These are phyloP conservation scores for Castanopsis chinensis DNA, from an alignment of 306 rosid species.

Conservation along the genomic window DNA sequence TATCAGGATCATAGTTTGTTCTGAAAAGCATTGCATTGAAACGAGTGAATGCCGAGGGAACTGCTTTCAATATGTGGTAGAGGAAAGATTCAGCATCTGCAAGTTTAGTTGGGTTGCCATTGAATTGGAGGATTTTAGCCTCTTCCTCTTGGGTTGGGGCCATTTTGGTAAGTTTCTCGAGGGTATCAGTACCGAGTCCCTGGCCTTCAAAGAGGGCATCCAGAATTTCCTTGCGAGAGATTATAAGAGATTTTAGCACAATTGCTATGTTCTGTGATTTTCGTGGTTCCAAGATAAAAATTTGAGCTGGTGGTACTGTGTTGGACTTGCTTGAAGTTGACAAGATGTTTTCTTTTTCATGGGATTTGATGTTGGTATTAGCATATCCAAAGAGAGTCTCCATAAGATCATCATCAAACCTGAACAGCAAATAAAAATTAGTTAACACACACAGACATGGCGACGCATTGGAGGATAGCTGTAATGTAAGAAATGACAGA, in stretches of 20 bases:
- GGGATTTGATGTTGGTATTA: conserved; percentile 23
- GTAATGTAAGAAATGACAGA: not conserved
- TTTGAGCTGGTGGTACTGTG: conserved; percentile 42
- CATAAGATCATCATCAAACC: conserved; percentile 81
- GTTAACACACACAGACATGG: not conserved
- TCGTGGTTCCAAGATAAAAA: conserved; percentile 65
- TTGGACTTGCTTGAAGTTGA: conserved; percentile 34
- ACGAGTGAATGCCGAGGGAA: conserved; percentile 68
- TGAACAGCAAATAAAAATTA: conserved; percentile 16
- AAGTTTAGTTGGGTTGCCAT: conserved; percentile 56
- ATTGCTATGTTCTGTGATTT: conserved; percentile 81
- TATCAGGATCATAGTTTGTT: conserved; percentile 54
- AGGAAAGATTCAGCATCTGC: conserved; percentile 83
- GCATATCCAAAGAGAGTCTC: conserved; percentile 75
- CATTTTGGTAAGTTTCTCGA: conserved; percentile 75
- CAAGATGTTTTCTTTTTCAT: conserved; percentile 31
- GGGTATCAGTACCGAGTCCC: conserved; percentile 62
- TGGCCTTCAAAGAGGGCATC: conserved; percentile 68
- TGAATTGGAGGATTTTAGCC: conserved; percentile 55
- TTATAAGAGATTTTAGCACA: conserved; percentile 57
- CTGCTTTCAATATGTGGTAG: conserved; percentile 56
- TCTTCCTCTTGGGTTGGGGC: conserved; percentile 69
- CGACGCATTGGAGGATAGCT: not conserved
- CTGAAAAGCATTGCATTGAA: conserved; percentile 74
- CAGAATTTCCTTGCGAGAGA: conserved; percentile 56